phyloP scores from a whole-genome alignment of 2,329 filamentous ascomycete genomes.

The Diaporthe ilicicola region DNA sequence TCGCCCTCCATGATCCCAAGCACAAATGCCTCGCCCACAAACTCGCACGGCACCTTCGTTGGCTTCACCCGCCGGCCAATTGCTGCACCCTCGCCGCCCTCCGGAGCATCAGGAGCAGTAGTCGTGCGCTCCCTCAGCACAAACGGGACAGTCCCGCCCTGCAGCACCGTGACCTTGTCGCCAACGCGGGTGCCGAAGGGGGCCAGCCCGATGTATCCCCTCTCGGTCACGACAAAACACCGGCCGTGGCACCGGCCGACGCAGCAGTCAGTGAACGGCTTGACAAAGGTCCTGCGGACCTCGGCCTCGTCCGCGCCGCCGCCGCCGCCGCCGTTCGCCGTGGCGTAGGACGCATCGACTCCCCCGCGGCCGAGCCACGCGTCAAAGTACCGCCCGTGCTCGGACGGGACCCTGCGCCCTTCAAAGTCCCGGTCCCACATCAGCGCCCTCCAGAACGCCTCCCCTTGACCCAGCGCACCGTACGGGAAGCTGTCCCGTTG shows the following conservation, averaged over 20 bases:
- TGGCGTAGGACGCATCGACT: background rate
- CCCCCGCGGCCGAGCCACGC: background rate
- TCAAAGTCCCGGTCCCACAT: slow-evolving; percentile 11
- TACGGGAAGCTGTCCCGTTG: background rate
- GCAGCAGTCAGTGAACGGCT: slow-evolving; percentile 14
- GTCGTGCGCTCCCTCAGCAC: background rate
- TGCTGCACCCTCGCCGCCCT: background rate
- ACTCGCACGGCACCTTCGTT: background rate
- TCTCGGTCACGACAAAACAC: slow-evolving; percentile 1
- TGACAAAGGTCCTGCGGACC: slow-evolving; percentile 4
- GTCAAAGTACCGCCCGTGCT: background rate
- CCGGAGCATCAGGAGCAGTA: background rate
- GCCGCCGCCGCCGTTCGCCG: background rate
- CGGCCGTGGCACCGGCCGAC: background rate
- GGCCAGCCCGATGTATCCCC: background rate
- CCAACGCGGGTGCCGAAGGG: background rate
- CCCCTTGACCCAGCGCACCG: background rate
- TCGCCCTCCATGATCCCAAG: slow-evolving; percentile 11
- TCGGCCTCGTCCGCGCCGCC: background rate
- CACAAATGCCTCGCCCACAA: slow-evolving; percentile 8
- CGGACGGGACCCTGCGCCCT: background rate
- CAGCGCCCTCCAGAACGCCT: slow-evolving; percentile 14
- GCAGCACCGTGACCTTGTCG: slow-evolving; percentile 7
- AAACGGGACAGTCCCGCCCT: slow-evolving; percentile 16
- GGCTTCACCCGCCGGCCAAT: background rate